Evolutionary conservation across 805 yeast genomes (phyloP), one percentile per base, ranked within the genome.

Genomic region (Kodamaea laetipori): DNA sequence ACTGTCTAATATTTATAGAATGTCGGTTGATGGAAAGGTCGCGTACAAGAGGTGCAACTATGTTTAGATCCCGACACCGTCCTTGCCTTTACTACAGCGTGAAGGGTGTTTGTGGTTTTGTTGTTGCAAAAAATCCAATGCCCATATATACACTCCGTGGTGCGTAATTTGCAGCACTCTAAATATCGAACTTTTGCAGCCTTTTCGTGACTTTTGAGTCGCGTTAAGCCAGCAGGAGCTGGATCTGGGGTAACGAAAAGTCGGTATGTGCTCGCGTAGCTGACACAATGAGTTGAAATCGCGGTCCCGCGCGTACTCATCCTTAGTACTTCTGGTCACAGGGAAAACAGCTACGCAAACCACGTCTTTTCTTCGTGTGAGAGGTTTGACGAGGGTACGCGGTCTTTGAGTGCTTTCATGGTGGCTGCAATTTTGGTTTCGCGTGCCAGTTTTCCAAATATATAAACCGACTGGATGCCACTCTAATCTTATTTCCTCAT

Each of bases 21-120:
- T 19, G 9, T 13, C 31, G 21, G 21, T 27, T 13, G 25, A 39
- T 12, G 43, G 43, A 18, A 36, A 47, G 65, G 69, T 46, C 74
- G 80, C 55, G 35, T 41, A 23, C 17, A 19, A 17, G 10, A 8
- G 24, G 24, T 21, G 24, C 24, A 21, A 21, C 24, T 21, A 21
- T 21, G 24, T 6, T 6, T 21, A 21, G 24, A 8, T 21, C 8
- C 24, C 24, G 33, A 30, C 7, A 4, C 33, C 16, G 4, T 16
- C 4, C 16, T 15, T 4, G 16, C 15, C 16, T 8, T 13, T 30
- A 8, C 10, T 30, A 16, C 13, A 12, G 9, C 5, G 8, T 10
- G 19, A 18, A n/a, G 13, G 41, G 41, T 28, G 34, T 38, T 38
- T 38, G 41, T 38, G 41, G 35, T 18, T 21, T 5, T 18, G 10